Conservation (phyloP, 352 stramenopile species). For the Phytophthora podocarpi region DNA sequence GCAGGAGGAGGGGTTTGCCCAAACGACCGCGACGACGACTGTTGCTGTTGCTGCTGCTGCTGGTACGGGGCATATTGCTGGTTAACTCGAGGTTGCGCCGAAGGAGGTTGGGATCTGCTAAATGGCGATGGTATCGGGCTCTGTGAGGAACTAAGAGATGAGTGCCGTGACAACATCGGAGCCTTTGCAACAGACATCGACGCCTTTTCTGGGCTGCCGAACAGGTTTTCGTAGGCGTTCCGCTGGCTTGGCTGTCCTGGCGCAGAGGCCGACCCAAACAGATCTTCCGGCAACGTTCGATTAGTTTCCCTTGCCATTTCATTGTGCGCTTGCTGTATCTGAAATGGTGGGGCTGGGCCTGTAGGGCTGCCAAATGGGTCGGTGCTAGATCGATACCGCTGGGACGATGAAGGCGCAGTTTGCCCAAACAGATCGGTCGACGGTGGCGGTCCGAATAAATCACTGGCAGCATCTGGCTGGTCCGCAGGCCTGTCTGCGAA, state of each 20-base stretch:
- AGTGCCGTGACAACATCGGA: slow-evolving; percentile 33
- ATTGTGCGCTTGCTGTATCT: slow-evolving; percentile 29
- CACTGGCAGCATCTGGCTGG: slow-evolving; percentile 3
- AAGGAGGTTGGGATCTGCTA: slow-evolving; percentile 18
- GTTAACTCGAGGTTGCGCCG: slow-evolving; percentile 21
- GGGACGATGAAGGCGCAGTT: not conserved
- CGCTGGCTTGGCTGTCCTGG: slow-evolving; percentile 36
- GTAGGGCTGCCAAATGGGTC: slow-evolving; percentile 38
- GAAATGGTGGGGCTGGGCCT: slow-evolving; percentile 33
- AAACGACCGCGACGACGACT: slow-evolving; percentile 28
- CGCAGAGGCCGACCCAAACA: slow-evolving; percentile 46
- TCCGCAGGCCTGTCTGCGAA: slow-evolving; percentile 4
- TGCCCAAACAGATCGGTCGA: slow-evolving; percentile 23
- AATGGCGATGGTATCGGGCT: slow-evolving; percentile 28
- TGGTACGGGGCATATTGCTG: slow-evolving; percentile 28
- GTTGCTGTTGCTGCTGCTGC: slow-evolving; percentile 25
- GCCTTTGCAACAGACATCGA: slow-evolving; percentile 3
- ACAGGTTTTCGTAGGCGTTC: slow-evolving; percentile 49
- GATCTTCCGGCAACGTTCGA: slow-evolving; percentile 34
- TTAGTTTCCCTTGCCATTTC: slow-evolving; percentile 21
- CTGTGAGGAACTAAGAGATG: slow-evolving; percentile 58
- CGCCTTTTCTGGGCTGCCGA: slow-evolving; percentile 38
- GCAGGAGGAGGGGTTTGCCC: slow-evolving; percentile 61
- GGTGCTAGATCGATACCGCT: slow-evolving; percentile 29
- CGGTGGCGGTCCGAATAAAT: slow-evolving; percentile 28